Evolutionary conservation across 495 filamentous ascomycete genomes (phyloP).

Genomic region (Pyrenula massariospora): DNA sequence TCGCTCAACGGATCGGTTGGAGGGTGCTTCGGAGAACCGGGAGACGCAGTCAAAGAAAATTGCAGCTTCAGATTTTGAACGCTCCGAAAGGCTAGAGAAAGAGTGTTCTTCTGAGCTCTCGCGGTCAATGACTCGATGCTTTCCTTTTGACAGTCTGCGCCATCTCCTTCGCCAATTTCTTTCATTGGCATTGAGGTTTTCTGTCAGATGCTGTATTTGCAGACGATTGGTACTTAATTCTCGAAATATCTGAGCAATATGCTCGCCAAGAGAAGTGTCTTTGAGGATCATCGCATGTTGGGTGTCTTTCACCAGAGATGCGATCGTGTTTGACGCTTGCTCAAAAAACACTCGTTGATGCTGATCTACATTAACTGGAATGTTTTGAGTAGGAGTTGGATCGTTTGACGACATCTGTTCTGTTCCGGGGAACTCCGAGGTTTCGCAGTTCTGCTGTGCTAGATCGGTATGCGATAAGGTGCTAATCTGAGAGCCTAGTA

Average conservation of each 20-base stretch:
- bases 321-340: background rate
- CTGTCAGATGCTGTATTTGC: background rate
- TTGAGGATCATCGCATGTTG: background rate
- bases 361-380: background rate
- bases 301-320: background rate
- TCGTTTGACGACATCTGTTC: background rate
- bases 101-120: background rate
- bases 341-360: background rate
- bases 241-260: background rate
- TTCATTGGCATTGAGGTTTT: background rate
- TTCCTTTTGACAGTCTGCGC: background rate
- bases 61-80: background rate
- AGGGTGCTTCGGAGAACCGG: background rate
- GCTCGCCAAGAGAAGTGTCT: background rate
- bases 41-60: constrained; percentile 1
- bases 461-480: too few species aligned
- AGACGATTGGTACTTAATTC: background rate
- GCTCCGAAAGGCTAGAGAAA: background rate
- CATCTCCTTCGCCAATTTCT: background rate
- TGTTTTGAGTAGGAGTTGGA: background rate
- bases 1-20: background rate
- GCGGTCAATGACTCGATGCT: background rate
- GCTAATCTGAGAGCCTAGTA: too few species aligned
- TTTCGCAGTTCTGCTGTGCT: too few species aligned
- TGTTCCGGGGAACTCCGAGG: background rate